Evolutionary conservation across 2,329 filamentous ascomycete species (phyloP).

Genomic region (Aureobasidium sp.): DNA sequence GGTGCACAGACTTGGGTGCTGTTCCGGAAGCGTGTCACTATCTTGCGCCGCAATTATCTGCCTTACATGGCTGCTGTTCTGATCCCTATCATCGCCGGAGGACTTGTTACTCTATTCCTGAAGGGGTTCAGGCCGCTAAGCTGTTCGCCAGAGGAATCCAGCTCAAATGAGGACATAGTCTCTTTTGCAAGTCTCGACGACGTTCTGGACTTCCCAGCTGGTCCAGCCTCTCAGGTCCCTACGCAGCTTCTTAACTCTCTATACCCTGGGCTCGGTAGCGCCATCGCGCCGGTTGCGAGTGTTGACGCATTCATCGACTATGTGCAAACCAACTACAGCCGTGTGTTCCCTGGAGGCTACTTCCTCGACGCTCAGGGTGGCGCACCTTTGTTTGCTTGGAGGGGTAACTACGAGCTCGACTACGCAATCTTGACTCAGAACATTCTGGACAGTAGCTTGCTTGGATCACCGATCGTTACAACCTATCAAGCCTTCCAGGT

Average conservation of each 20-base stretch:
- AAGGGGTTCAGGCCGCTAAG: conserved; percentile 47
- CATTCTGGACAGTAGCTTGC: conserved; percentile 73
- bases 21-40: conserved; percentile 68
- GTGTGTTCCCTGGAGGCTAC: conserved; percentile 70
- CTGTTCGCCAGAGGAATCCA: conserved; percentile 33
- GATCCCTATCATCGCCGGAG: conserved; percentile 73
- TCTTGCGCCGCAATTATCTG: conserved; percentile 71
- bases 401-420: conserved; percentile 57
- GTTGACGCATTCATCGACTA: conserved; percentile 62
- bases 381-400: conserved; percentile 63
- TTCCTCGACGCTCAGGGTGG: conserved; percentile 56
- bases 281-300: conserved; percentile 52
- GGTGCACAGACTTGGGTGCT: conserved; percentile 64
- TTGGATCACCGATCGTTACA: conserved; percentile 63
- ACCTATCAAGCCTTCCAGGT: conserved; percentile 69
- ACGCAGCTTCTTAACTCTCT: conserved; percentile 26
- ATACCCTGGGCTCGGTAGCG: conserved; percentile 21
- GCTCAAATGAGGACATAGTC: neutral
- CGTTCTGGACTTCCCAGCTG: conserved; percentile 32
- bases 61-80: conserved; percentile 68
- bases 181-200: conserved; percentile 22
- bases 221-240: conserved; percentile 31
- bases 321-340: conserved; percentile 56
- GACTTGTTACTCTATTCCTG: conserved; percentile 71
- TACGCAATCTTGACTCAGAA: conserved; percentile 73